Evolutionary conservation across 163 green algal species (phyloP).

Genomic region (Prototheca cutis): DNA sequence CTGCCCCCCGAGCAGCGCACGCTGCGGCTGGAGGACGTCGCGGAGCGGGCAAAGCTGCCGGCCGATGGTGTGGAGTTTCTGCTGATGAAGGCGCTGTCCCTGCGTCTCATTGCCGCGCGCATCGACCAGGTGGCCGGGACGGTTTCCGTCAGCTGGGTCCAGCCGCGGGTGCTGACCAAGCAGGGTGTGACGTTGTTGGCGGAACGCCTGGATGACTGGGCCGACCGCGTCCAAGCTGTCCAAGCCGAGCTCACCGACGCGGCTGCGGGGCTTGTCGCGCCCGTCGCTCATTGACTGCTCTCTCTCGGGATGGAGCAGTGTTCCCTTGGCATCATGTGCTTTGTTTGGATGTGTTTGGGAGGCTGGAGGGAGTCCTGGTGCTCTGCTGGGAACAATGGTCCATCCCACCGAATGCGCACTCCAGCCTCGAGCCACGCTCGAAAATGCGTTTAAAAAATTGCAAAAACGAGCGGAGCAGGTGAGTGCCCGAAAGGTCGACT

Average conservation of each 20-base stretch:
- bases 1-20: constrained; percentile 75
- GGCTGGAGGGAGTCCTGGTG: too few species aligned
- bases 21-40: constrained; percentile 72
- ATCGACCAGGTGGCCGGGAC: constrained; percentile 83
- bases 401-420: too few species aligned
- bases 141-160: constrained; percentile 72
- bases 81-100: constrained; percentile 90
- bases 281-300: too few species aligned
- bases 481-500: too few species aligned
- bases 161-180: constrained; percentile 64
- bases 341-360: too few species aligned
- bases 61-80: constrained; percentile 92
- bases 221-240: constrained; percentile 53
- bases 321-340: too few species aligned
- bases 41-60: constrained; percentile 73
- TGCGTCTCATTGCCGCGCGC: constrained; percentile 85
- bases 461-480: too few species aligned
- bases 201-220: constrained; percentile 62
- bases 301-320: too few species aligned
- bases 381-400: too few species aligned
- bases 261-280: constrained; percentile 30
- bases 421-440: too few species aligned
- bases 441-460: too few species aligned
- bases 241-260: constrained; percentile 53
- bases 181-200: constrained; percentile 50